Percentiles rank a stretch among this genome's conserved stretches.
phyloP scores from a whole-genome alignment of 495 filamentous ascomycete genomes.

The Geoglossum glabrum region DNA sequence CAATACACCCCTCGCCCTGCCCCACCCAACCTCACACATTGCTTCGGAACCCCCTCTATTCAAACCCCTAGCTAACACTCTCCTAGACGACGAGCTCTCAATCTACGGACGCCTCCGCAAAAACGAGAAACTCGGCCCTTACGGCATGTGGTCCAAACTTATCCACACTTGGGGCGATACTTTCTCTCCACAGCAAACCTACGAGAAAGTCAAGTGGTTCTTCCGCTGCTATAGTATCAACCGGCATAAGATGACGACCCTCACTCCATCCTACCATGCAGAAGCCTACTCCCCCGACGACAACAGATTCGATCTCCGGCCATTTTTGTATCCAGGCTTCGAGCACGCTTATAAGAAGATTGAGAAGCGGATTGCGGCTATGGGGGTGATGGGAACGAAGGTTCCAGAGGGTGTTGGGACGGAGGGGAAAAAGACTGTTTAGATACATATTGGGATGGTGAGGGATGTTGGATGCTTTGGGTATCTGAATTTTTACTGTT shows the following conservation, averaged over 20 bases:
- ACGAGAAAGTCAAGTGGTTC: conserved; percentile 50
- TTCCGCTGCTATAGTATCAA: conserved; percentile 39
- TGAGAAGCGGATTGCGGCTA: not conserved
- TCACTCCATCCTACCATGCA: conserved; percentile 14
- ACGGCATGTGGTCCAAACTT: conserved; percentile 33
- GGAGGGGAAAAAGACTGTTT: no score
- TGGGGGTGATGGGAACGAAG: no score
- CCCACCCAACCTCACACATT: not conserved
- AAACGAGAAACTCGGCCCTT: conserved; percentile 4
- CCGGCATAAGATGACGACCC: conserved; percentile 25
- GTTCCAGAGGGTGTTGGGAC: no score
- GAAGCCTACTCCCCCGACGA: conserved; percentile 9
- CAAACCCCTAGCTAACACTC: not conserved
- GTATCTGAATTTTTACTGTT: no score
- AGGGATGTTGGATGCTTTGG: no score
- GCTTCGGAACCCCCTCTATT: no score
- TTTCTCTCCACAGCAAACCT: conserved; percentile 20
- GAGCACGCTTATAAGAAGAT: conserved; percentile 4
- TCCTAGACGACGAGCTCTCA: conserved; percentile 26
- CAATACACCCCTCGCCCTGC: conserved; percentile 17
- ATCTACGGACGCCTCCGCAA: conserved; percentile 36
- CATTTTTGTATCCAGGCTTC: conserved; percentile 4
- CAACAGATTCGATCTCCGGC: conserved; percentile 8
- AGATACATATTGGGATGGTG: no score
- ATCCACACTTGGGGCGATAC: conserved; percentile 46